Conservation (phyloP, 1,284 basidiomycete species). For the Leccinum subfulvum region DNA sequence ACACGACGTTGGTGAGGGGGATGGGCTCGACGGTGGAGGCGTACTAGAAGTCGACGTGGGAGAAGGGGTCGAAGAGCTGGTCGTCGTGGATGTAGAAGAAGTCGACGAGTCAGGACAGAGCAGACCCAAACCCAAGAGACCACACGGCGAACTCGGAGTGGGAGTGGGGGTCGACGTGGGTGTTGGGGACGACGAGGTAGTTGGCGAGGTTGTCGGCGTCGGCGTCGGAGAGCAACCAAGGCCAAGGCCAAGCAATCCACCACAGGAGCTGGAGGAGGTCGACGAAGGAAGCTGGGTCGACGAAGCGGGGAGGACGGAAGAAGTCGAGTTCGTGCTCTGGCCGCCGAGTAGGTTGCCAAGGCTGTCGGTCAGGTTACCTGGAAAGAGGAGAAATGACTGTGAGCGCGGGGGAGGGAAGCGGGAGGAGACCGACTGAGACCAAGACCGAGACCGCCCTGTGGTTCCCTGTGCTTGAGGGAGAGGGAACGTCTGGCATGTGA, state of each 20-base stretch:
- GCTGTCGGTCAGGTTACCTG: background rate
- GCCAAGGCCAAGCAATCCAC: conserved; percentile 11
- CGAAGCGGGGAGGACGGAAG: conserved; percentile 15
- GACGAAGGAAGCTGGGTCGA: conserved; percentile 8
- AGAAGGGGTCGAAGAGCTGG: background rate
- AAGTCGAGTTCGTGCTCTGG: conserved; percentile 1
- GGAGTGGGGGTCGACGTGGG: background rate
- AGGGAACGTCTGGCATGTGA: conserved; percentile 41
- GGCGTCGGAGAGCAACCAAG: conserved; percentile 16
- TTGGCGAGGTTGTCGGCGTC: background rate
- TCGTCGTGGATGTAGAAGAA: background rate
- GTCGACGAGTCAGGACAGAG: conserved; percentile 9
- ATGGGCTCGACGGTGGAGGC: background rate
- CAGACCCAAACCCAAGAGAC: conserved; percentile 14
- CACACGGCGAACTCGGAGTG: conserved; percentile 15
- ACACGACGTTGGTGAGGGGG: background rate
- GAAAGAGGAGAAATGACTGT: background rate
- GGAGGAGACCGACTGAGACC: conserved; percentile 15
- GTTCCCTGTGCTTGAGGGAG: conserved; percentile 35
- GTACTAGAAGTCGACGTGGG: background rate
- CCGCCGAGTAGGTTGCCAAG: background rate
- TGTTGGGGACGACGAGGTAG: no score
- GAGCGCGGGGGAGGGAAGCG: background rate
- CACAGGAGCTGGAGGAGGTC: conserved; percentile 11
- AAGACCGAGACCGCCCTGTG: conserved; percentile 12